A percentile compares a stretch with the other conserved stretches of the same genome.
Conservation (phyloP, 106 monocot genomes). For the Platanthera guangdongensis region DNA sequence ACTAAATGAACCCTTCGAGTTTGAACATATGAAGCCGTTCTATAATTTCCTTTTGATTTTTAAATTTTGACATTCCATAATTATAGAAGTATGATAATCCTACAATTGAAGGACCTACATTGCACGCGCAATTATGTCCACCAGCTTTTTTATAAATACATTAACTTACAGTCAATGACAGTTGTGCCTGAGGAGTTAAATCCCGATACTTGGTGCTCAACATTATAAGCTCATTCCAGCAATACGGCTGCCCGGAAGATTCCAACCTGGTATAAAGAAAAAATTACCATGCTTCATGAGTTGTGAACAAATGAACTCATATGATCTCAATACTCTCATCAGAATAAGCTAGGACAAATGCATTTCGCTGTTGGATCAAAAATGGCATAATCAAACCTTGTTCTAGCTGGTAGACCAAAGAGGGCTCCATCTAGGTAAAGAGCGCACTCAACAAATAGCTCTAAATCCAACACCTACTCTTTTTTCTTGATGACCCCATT, state of each 20-base stretch:
- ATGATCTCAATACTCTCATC: neutral
- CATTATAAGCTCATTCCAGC: slow-evolving; percentile 87
- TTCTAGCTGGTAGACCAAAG: slow-evolving; percentile 65
- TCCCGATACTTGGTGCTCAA: slow-evolving; percentile 91
- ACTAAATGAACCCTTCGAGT: neutral
- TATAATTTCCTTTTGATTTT: neutral
- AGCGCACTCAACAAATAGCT: slow-evolving; percentile 77
- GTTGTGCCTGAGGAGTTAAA: slow-evolving; percentile 75
- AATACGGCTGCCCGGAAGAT: slow-evolving; percentile 65
- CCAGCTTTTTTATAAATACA: neutral
- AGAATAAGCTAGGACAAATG: neutral
- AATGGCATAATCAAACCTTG: slow-evolving; percentile 31
- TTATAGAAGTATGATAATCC: neutral
- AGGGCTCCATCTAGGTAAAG: slow-evolving; percentile 72
- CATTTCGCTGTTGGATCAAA: neutral
- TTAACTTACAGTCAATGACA: slow-evolving; percentile 69
- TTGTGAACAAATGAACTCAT: neutral
- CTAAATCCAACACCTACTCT: no score
- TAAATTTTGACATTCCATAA: neutral
- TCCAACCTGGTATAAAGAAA: slow-evolving; percentile 48
- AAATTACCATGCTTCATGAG: neutral
- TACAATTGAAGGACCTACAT: neutral
- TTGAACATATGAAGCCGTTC: neutral
- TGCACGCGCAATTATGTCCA: neutral
- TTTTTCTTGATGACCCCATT: no score